Percentiles rank a stretch among this genome's conserved stretches.
phyloP scores from a whole-genome alignment of 2,329 filamentous ascomycete genomes.

The Cladosporium sp. region DNA sequence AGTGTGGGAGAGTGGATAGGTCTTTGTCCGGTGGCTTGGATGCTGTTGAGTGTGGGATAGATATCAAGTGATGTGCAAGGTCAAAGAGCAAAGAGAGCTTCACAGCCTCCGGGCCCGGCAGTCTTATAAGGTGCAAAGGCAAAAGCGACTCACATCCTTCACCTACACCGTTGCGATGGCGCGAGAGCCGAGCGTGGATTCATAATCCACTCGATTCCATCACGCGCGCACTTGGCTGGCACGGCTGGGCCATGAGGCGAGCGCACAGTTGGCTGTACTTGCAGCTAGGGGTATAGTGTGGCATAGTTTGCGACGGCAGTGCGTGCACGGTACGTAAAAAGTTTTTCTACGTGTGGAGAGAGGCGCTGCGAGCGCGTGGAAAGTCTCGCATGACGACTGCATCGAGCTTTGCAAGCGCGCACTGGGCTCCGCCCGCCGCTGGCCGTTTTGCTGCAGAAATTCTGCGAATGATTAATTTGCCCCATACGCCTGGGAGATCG shows the following conservation, averaged over 20 bases:
- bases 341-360: conserved; percentile 10
- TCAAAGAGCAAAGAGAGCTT: conserved; percentile 11
- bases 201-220: conserved; percentile 4
- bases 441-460: neutral
- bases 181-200: conserved; percentile 4
- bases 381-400: conserved; percentile 6
- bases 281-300: conserved; percentile 18
- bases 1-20: conserved; percentile 14
- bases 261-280: conserved; percentile 9
- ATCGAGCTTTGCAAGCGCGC: neutral
- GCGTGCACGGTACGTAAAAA: conserved; percentile 11
- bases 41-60: neutral
- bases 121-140: conserved; percentile 2
- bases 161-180: conserved; percentile 1
- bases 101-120: neutral
- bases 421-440: neutral
- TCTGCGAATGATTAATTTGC: neutral
- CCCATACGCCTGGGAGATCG: neutral
- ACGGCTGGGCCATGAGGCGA: neutral
- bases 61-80: neutral
- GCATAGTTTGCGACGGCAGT: conserved; percentile 1
- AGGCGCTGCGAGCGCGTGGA: neutral
- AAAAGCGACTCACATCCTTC: neutral
- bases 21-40: no score
- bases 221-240: conserved; percentile 10